phyloP scores from a whole-genome alignment of 2,329 filamentous ascomycete genomes.

The Chaetomiaceae sp. region DNA sequence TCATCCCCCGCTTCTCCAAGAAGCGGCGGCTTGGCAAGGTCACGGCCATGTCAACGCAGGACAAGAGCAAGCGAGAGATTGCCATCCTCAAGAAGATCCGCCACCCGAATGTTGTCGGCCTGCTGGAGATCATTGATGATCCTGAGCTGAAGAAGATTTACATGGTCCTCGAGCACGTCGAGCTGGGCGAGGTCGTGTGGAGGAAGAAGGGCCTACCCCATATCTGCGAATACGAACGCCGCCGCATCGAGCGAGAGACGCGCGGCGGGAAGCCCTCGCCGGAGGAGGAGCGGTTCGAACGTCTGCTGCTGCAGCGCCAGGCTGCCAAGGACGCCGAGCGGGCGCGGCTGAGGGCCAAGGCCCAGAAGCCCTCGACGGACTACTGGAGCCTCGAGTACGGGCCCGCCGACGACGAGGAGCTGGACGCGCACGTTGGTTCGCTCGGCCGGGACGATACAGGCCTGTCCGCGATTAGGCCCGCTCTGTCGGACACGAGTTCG shows the following conservation, averaged over 20 bases:
- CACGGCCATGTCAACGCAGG: conserved; percentile 55
- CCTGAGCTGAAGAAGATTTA: conserved; percentile 96
- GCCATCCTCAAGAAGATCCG: conserved; percentile 97
- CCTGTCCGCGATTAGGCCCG: conserved; percentile 31
- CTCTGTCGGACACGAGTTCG: conserved; percentile 34
- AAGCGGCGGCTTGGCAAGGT: conserved; percentile 85
- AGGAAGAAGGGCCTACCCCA: conserved; percentile 79
- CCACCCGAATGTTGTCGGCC: conserved; percentile 91
- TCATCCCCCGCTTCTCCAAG: conserved; percentile 93
- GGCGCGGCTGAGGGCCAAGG: conserved; percentile 43
- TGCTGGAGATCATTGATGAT: conserved; percentile 96
- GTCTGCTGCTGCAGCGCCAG: conserved; percentile 53
- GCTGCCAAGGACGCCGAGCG: conserved; percentile 52
- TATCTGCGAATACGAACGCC: conserved; percentile 76
- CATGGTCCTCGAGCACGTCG: conserved; percentile 92
- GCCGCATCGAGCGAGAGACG: conserved; percentile 68
- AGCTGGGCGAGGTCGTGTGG: conserved; percentile 92
- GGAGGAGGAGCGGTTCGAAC: conserved; percentile 56
- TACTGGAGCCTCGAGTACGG: conserved; percentile 84
- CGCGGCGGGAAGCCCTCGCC: conserved; percentile 51
- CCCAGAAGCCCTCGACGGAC: conserved; percentile 50
- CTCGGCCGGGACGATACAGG: conserved; percentile 37
- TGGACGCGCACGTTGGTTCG: conserved; percentile 39
- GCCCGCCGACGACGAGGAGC: conserved; percentile 46
- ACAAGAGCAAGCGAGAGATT: conserved; percentile 91